Percentiles rank a stretch among this genome's conserved stretches.
Conservation (phyloP, 495 filamentous ascomycete genomes). For the Halenospora varia region DNA sequence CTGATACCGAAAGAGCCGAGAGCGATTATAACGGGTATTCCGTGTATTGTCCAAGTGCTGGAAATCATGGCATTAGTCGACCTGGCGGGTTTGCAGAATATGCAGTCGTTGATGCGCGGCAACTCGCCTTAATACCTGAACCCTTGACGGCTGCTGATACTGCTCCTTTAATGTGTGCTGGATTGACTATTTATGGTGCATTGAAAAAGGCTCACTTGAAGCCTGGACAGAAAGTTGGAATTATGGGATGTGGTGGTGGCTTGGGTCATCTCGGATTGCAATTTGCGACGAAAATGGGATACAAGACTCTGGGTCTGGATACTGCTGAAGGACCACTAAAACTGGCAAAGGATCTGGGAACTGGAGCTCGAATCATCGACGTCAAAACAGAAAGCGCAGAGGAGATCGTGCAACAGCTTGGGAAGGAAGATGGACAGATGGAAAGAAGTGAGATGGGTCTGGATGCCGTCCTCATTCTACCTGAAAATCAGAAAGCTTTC, state of each 20-base stretch:
- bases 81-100: conserved; percentile 53
- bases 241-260: conserved; percentile 54
- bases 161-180: conserved; percentile 54
- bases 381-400: conserved; percentile 17
- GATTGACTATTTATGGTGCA: conserved; percentile 33
- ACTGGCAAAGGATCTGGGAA: conserved; percentile 22
- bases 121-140: conserved; percentile 39
- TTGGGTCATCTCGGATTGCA: conserved; percentile 50
- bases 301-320: conserved; percentile 48
- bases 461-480: conserved; percentile 39
- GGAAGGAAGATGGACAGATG: conserved; percentile 21
- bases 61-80: conserved; percentile 30
- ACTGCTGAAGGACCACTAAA: conserved; percentile 44
- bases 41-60: conserved; percentile 44
- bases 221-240: conserved; percentile 42
- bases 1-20: not conserved
- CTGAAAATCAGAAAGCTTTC: conserved; percentile 35
- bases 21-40: conserved; percentile 33
- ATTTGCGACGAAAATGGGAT: conserved; percentile 47
- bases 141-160: conserved; percentile 40
- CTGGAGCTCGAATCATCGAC: conserved; percentile 33
- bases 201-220: conserved; percentile 36
- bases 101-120: conserved; percentile 39
- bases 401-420: not conserved
- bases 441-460: conserved; percentile 34